Evolutionary conservation across 1,284 basidiomycete genomes (phyloP).

Genomic region (Pascua guehoae): DNA sequence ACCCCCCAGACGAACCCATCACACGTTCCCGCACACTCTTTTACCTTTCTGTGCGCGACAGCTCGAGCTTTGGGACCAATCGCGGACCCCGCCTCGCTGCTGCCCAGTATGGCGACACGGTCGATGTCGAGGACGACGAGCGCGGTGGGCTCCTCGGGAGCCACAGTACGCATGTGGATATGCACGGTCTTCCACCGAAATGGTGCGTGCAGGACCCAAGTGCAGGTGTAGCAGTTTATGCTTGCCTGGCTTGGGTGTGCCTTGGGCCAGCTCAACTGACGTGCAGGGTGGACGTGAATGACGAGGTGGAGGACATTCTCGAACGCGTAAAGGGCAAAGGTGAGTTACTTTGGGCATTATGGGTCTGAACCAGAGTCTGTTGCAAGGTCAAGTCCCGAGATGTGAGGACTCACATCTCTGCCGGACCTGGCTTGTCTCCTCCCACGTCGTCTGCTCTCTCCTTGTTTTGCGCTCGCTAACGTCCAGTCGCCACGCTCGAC

Average conservation of each 20-base stretch:
- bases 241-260: not conserved
- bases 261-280: constrained; percentile 13
- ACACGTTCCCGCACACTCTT: constrained; percentile 87
- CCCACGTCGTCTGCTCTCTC: no score
- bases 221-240: no score
- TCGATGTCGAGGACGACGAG: constrained; percentile 61
- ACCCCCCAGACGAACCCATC: constrained; percentile 15
- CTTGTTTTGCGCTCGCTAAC: no score
- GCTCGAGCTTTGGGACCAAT: constrained; percentile 53
- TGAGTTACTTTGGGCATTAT: constrained; percentile 49
- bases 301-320: constrained; percentile 79
- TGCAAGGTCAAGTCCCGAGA: no score
- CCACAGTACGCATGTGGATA: constrained; percentile 53
- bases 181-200: constrained; percentile 61
- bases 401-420: no score
- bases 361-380: constrained; percentile 7
- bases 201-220: constrained; percentile 55
- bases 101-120: constrained; percentile 42
- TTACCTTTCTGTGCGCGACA: constrained; percentile 92
- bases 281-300: constrained; percentile 80
- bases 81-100: constrained; percentile 38
- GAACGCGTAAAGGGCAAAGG: constrained; percentile 69
- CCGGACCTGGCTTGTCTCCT: no score
- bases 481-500: constrained; percentile 70
- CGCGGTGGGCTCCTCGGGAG: constrained; percentile 63